phyloP scores from a whole-genome alignment of 495 filamentous ascomycete genomes.

The Penicillium bovifimosum region DNA sequence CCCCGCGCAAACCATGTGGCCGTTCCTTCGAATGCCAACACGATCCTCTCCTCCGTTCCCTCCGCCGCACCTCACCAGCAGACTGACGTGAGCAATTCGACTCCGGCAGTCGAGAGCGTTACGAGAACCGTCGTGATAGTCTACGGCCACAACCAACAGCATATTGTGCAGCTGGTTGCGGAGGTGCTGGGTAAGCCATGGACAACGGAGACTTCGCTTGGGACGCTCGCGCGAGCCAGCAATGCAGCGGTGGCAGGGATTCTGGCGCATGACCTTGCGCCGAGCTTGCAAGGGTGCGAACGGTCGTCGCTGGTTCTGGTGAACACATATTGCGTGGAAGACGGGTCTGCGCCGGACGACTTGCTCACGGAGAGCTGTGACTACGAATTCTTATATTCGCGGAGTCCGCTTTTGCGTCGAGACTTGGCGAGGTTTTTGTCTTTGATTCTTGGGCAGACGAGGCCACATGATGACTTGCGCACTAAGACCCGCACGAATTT shows the following conservation, averaged over 20 bases:
- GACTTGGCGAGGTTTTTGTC: conserved; percentile 73
- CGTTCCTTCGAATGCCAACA: not conserved
- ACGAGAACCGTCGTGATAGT: conserved; percentile 49
- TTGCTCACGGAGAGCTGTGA: conserved; percentile 59
- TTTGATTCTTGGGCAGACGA: conserved; percentile 68
- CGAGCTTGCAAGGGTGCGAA: conserved; percentile 44
- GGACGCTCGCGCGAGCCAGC: conserved; percentile 42
- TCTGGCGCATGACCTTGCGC: conserved; percentile 45
- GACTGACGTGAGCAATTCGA: not conserved
- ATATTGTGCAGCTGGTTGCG: conserved; percentile 61
- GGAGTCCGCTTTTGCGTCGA: conserved; percentile 62
- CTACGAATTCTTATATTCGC: conserved; percentile 78
- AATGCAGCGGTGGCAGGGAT: conserved; percentile 56
- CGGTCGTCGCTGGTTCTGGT: conserved; percentile 53
- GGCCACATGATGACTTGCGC: conserved; percentile 67
- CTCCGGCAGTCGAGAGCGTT: not conserved
- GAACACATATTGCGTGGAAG: conserved; percentile 67
- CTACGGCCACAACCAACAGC: conserved; percentile 55
- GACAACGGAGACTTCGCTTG: conserved; percentile 49
- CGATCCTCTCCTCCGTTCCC: conserved; percentile 10
- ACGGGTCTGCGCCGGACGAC: conserved; percentile 60
- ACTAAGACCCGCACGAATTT: conserved; percentile 72
- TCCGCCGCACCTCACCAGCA: not conserved
- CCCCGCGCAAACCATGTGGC: not conserved
- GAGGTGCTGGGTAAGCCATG: conserved; percentile 64